A percentile compares a stretch with the other conserved stretches of the same genome.
Conservation (phyloP, 1,139 yeast genomes). For the Candida sp. region DNA sequence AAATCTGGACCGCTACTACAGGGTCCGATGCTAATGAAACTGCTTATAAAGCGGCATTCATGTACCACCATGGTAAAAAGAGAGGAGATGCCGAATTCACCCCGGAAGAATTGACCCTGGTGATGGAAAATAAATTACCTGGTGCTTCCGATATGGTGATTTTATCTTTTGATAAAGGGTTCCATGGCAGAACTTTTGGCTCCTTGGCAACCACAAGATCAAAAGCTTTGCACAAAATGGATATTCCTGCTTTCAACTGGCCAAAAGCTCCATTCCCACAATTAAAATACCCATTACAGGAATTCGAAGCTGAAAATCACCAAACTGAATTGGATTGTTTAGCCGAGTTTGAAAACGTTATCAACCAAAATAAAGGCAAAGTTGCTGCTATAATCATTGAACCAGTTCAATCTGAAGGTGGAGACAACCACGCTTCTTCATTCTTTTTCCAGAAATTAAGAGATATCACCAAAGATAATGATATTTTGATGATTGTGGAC, state of each 20-base stretch:
- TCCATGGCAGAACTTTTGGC: conserved; percentile 77
- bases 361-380: conserved; percentile 40
- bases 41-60: conserved; percentile 75
- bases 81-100: conserved; percentile 57
- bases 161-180: conserved; percentile 65
- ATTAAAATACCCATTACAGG: conserved; percentile 61
- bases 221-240: conserved; percentile 72
- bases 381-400: conserved; percentile 71
- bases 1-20: conserved; percentile 68
- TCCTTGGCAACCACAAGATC: conserved; percentile 72
- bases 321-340: conserved; percentile 63
- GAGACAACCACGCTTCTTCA: conserved; percentile 65
- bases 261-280: conserved; percentile 73
- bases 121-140: conserved; percentile 65
- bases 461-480: conserved; percentile 57
- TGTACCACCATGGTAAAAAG: conserved; percentile 61
- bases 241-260: conserved; percentile 76
- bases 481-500: conserved; percentile 61
- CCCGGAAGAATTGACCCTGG: conserved; percentile 52
- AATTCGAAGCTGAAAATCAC: conserved; percentile 47
- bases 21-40: conserved; percentile 80
- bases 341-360: conserved; percentile 49
- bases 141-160: conserved; percentile 70
- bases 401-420: conserved; percentile 77
- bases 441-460: conserved; percentile 64